Evolutionary conservation across 2,329 filamentous ascomycete species (phyloP).

Genomic region (Alternaria postmessia): DNA sequence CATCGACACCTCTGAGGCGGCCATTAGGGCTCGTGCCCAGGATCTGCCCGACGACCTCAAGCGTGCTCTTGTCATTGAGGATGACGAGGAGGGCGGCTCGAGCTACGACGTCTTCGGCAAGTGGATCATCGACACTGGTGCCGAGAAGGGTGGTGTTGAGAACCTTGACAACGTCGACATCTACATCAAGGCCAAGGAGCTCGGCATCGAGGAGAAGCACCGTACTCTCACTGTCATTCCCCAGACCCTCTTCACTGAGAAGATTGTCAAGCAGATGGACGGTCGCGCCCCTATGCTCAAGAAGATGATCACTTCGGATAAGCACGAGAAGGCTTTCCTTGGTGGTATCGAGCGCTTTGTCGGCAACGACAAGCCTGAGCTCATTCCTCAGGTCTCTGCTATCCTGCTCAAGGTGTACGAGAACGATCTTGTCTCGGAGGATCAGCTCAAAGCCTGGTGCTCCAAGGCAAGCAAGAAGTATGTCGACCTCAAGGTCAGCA

Average conservation of each 20-base stretch:
- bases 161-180: slow-evolving; percentile 89
- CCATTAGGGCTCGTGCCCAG: slow-evolving; percentile 92
- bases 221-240: slow-evolving; percentile 90
- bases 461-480: slow-evolving; percentile 98
- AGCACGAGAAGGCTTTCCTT: slow-evolving; percentile 93
- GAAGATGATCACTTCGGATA: slow-evolving; percentile 89
- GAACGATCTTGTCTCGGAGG: slow-evolving; percentile 86
- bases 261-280: slow-evolving; percentile 86
- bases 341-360: slow-evolving; percentile 95
- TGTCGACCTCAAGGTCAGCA: slow-evolving; percentile 85
- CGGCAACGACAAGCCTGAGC: slow-evolving; percentile 79
- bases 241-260: slow-evolving; percentile 91
- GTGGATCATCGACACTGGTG: slow-evolving; percentile 84
- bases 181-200: slow-evolving; percentile 95
- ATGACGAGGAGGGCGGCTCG: slow-evolving; percentile 78
- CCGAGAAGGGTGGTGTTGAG: slow-evolving; percentile 74
- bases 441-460: slow-evolving; percentile 89
- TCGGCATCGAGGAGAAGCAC: slow-evolving; percentile 94
- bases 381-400: slow-evolving; percentile 80
- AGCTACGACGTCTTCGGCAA: slow-evolving; percentile 92
- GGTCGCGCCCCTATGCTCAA: slow-evolving; percentile 86
- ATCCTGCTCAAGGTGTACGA: slow-evolving; percentile 92
- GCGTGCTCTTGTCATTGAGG: slow-evolving; percentile 85
- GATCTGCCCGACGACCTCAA: slow-evolving; percentile 95
- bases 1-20: slow-evolving; percentile 94